Conservation (phyloP, 495 filamentous ascomycete species). For the Penicillium lagena region DNA sequence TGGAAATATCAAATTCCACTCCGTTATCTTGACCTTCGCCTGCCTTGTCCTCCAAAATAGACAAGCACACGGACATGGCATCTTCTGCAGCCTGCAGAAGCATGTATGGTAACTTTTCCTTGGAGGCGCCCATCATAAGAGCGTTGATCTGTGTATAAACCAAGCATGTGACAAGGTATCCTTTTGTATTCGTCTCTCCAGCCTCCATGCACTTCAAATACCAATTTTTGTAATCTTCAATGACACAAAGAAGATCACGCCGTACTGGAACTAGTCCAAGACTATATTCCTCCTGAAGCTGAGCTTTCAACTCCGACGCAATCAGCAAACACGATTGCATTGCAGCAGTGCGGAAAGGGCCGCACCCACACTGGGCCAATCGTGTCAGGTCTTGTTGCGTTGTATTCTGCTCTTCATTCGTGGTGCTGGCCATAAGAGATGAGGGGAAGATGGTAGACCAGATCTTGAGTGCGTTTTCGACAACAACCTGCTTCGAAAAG, state of each 20-base stretch:
- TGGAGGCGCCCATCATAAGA: conserved; percentile 25
- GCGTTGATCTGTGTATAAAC: conserved; percentile 39
- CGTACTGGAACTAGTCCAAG: conserved; percentile 36
- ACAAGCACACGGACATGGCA: conserved; percentile 19
- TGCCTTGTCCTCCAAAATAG: conserved; percentile 21
- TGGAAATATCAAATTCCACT: too few relatives aligned
- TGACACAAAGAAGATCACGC: conserved; percentile 38
- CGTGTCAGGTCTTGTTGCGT: conserved; percentile 10
- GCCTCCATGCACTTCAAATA: conserved; percentile 29
- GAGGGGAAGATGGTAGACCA: conserved; percentile 37
- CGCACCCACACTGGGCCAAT: conserved; percentile 37
- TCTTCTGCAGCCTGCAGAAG: conserved; percentile 35
- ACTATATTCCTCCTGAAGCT: conserved; percentile 45
- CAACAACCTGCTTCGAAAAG: conserved; percentile 38
- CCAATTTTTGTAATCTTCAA: conserved; percentile 42
- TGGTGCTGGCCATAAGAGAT: conserved; percentile 16
- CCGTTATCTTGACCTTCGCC: conserved; percentile 9
- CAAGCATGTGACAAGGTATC: conserved; percentile 36
- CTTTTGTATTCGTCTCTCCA: conserved; percentile 55
- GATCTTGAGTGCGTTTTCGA: conserved; percentile 45
- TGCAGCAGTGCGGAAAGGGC: conserved; percentile 37
- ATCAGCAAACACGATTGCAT: conserved; percentile 38
- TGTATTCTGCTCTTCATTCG: too few relatives aligned
- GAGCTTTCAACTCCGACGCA: conserved; percentile 39
- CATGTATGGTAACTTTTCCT: conserved; percentile 19